A percentile compares a stretch with the other conserved stretches of the same genome.
phyloP scores from a whole-genome alignment of 2,329 filamentous ascomycete genomes.

The Teratosphaeria destructans region DNA sequence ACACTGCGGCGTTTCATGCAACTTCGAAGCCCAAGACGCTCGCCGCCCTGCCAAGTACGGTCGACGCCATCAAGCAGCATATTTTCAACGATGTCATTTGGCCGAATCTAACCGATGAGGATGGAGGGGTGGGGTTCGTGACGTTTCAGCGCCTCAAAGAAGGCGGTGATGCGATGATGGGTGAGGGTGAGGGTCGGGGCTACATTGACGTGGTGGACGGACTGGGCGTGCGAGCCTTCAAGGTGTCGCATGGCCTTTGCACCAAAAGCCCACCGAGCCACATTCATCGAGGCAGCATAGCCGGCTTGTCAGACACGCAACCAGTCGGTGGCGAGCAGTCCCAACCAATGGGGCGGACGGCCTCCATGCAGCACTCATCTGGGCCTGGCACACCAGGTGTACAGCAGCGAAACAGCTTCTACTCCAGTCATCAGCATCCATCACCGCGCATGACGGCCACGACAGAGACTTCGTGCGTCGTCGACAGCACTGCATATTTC shows the following conservation, averaged over 20 bases:
- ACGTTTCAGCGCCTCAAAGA: conserved; percentile 84
- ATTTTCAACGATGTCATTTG: conserved; percentile 98
- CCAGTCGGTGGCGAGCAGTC: conserved; percentile 18
- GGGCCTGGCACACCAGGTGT: conserved; percentile 22
- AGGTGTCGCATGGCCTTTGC: conserved; percentile 82
- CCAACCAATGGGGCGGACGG: conserved; percentile 11
- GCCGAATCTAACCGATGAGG: conserved; percentile 94
- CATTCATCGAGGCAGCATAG: conserved; percentile 33
- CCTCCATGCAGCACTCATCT: conserved; percentile 16
- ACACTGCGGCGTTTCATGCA: conserved; percentile 76
- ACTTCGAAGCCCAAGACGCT: conserved; percentile 70
- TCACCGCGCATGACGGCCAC: conserved; percentile 20
- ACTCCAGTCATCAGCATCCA: conserved; percentile 11
- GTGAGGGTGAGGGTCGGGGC: conserved; percentile 66
- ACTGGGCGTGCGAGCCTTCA: conserved; percentile 77
- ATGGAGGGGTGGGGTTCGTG: conserved; percentile 83
- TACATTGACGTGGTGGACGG: conserved; percentile 85
- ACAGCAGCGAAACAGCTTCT: conserved; percentile 15
- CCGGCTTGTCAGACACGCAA: conserved; percentile 28
- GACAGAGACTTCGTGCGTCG: conserved; percentile 45
- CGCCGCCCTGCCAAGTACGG: conserved; percentile 78
- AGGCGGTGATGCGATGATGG: conserved; percentile 74
- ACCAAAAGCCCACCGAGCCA: conserved; percentile 48
- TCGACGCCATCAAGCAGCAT: conserved; percentile 81
- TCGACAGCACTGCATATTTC: conserved; percentile 89